Evolutionary conservation across 208 protist species (phyloP).

Genomic region (Leishmania arabica): DNA sequence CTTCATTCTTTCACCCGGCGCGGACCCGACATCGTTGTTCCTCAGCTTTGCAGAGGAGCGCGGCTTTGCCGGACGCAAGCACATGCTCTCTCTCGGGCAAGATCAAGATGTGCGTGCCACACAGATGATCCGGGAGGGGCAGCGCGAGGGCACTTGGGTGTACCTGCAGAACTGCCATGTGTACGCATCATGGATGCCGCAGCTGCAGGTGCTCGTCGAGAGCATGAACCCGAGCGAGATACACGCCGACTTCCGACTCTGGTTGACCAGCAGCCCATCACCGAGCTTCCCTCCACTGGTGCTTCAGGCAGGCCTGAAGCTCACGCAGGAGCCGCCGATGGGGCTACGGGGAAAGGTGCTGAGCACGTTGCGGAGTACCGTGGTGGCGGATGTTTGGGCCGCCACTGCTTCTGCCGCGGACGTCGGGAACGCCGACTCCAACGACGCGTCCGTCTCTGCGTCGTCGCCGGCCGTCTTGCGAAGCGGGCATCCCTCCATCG

Average conservation of each 20-base stretch:
- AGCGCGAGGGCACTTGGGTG: conserved; percentile 90
- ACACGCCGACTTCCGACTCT: conserved; percentile 94
- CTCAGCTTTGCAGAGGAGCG: conserved; percentile 88
- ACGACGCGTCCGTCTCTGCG: not conserved
- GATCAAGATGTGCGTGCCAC: conserved; percentile 92
- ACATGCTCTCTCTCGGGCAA: conserved; percentile 94
- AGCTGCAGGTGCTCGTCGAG: conserved; percentile 90
- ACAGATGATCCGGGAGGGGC: conserved; percentile 84
- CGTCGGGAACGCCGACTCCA: not conserved
- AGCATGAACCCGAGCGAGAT: conserved; percentile 64
- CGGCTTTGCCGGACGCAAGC: conserved; percentile 82
- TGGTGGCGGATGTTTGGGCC: conserved; percentile 71
- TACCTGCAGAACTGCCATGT: conserved; percentile 97
- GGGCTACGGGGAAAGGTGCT: conserved; percentile 93
- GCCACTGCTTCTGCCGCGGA: conserved; percentile 26
- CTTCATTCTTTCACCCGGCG: conserved; percentile 94
- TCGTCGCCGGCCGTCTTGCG: not conserved
- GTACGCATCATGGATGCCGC: conserved; percentile 94
- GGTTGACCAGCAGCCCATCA: conserved; percentile 95
- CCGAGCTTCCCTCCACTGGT: conserved; percentile 91
- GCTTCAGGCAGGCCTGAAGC: conserved; percentile 94
- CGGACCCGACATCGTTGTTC: conserved; percentile 93
- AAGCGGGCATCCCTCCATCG: not conserved
- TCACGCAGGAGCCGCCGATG: conserved; percentile 96
- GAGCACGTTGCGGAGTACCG: conserved; percentile 60